phyloP scores from a whole-genome alignment of 148 eudicot species.

The Chenopodium quinoa region DNA sequence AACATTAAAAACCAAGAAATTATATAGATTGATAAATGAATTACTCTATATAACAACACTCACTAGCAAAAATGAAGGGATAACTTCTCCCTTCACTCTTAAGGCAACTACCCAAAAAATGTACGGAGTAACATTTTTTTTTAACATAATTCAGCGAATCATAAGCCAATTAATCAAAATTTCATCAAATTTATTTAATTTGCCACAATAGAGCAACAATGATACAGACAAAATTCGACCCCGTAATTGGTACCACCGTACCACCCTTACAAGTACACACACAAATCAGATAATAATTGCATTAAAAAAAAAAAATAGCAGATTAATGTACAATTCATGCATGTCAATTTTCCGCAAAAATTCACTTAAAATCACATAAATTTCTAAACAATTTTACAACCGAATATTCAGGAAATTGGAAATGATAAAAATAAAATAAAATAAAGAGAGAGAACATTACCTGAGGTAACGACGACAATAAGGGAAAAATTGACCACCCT shows the following conservation, averaged over 20 bases:
- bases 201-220: neutral
- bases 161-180: neutral
- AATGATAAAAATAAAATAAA: neutral
- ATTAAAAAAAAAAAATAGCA: no score
- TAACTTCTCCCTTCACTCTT: no score
- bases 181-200: neutral
- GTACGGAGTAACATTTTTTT: no score
- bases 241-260: no score
- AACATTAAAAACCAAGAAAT: neutral
- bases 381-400: no score
- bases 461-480: conserved; percentile 64
- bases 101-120: no score
- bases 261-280: no score
- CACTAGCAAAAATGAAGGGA: no score
- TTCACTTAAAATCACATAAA: neutral
- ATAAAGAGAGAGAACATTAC: conserved; percentile 22
- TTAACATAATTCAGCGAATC: no score
- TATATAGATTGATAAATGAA: neutral
- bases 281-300: no score
- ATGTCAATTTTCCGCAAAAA: neutral
- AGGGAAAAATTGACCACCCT: conserved; percentile 36
- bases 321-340: neutral
- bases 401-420: neutral
- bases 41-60: no score
- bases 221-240: neutral